These are phyloP conservation scores for Cylindrotheca closterium DNA, from an alignment of 108 stramenopile genomes.

Conservation along the genomic window DNA sequence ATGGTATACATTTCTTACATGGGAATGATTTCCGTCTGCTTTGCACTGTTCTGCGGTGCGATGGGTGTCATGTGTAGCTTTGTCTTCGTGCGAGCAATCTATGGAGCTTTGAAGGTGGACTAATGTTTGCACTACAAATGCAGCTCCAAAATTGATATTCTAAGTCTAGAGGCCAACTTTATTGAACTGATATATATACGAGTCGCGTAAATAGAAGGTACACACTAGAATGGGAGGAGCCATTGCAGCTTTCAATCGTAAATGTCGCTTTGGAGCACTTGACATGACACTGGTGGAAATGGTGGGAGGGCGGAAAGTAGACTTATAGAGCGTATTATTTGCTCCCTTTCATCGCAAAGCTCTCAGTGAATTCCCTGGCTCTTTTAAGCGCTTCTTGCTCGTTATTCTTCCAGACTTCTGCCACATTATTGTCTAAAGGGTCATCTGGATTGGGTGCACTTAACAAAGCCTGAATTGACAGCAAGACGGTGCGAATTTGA, in stretches of 20 bases:
- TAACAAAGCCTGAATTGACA: slow-evolving; percentile 94
- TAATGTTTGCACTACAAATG: no score
- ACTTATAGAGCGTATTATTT: no score
- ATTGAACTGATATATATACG: no score
- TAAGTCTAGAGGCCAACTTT: no score
- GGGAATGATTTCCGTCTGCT: slow-evolving; percentile 89
- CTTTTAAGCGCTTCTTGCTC: slow-evolving; percentile 87
- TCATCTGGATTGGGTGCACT: slow-evolving; percentile 98
- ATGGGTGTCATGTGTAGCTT: slow-evolving; percentile 86
- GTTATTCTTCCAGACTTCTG: slow-evolving; percentile 96
- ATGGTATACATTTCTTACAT: slow-evolving; percentile 97
- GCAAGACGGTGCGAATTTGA: slow-evolving; percentile 93
- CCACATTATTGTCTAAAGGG: slow-evolving; percentile 96
- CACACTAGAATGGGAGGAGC: no score
- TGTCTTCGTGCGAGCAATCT: slow-evolving; percentile 63
- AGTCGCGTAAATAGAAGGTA: no score
- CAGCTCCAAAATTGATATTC: no score
- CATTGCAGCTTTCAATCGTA: no score
- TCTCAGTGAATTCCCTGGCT: slow-evolving; percentile 89
- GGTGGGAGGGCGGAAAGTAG: no score
- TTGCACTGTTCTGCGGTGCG: slow-evolving; percentile 88
- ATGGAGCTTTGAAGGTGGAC: slow-evolving; percentile 58
- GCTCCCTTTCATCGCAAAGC: slow-evolving; percentile 73
- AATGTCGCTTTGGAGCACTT: no score
- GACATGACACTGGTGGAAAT: no score